Percentiles rank a stretch among this genome's conserved stretches.
phyloP scores from a whole-genome alignment of 805 yeast species.

The Monosporozyma aerobia region DNA sequence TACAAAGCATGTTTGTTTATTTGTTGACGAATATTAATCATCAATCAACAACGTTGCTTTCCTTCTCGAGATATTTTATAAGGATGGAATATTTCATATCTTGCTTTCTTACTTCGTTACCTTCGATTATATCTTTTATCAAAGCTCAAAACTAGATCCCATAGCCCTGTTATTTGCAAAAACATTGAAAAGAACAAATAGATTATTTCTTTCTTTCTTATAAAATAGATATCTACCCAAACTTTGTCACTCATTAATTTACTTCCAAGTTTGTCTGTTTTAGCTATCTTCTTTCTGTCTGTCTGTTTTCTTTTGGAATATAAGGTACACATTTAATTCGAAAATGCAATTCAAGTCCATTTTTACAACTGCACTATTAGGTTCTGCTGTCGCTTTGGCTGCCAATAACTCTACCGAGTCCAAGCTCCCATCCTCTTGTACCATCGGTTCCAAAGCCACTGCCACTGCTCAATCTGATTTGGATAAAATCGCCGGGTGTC shows the following conservation, averaged over 20 bases:
- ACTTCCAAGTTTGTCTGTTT: neutral
- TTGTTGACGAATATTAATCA: neutral
- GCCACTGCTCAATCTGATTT: conserved; percentile 76
- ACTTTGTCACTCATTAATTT: neutral
- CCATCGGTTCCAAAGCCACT: conserved; percentile 50
- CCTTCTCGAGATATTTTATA: neutral
- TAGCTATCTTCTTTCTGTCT: neutral
- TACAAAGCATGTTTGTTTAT: too few species aligned
- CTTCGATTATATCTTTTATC: neutral
- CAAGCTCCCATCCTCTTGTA: conserved; percentile 54
- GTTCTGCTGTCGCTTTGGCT: conserved; percentile 34
- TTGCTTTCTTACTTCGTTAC: neutral
- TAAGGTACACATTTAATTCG: neutral
- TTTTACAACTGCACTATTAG: conserved; percentile 39
- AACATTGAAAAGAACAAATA: neutral
- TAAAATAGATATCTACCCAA: neutral
- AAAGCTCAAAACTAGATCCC: neutral
- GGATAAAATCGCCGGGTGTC: conserved; percentile 64
- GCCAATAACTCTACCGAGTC: conserved; percentile 14
- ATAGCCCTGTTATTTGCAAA: neutral
- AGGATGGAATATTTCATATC: neutral
- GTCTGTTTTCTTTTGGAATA: neutral
- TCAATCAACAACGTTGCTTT: neutral
- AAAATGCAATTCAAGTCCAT: conserved; percentile 50
- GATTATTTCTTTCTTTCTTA: neutral